Evolutionary conservation across 2,329 filamentous ascomycete genomes (phyloP).

Genomic region (Paracorniculantispora psalliotae): DNA sequence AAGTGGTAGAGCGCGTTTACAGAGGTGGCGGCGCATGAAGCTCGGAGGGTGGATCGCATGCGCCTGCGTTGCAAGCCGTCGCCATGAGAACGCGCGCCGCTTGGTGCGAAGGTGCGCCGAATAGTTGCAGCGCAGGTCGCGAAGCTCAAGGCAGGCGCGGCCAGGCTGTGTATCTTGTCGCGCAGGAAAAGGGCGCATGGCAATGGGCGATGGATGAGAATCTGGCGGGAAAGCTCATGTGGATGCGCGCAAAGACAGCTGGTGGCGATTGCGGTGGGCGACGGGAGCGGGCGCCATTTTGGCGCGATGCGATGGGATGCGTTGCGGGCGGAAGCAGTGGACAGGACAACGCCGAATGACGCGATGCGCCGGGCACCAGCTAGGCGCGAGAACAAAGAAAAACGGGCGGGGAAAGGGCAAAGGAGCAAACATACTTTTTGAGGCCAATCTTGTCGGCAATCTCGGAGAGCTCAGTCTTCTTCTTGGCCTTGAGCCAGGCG

Average conservation of each 20-base stretch:
- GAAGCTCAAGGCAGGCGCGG: neutral
- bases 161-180: neutral
- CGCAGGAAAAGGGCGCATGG: neutral
- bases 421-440: constrained; percentile 52
- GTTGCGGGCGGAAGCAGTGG: neutral
- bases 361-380: neutral
- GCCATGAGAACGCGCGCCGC: neutral
- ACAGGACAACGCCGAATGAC: neutral
- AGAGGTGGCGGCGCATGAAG: neutral
- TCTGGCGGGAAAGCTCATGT: neutral
- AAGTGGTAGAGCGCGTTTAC: neutral
- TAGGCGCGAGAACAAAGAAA: neutral
- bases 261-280: constrained; percentile 5
- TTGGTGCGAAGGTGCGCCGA: neutral
- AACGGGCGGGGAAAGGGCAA: neutral
- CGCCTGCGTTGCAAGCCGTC: neutral
- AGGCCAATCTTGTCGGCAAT: constrained; percentile 68
- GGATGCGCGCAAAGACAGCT: neutral
- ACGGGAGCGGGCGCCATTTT: neutral
- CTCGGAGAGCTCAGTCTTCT: constrained; percentile 73
- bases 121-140: neutral
- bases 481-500: constrained; percentile 74
- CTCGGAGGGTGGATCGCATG: neutral
- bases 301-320: constrained; percentile 6
- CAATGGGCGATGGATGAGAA: neutral